Conservation (phyloP, 1,284 basidiomycete genomes). For the Ganoderma lingzhi region DNA sequence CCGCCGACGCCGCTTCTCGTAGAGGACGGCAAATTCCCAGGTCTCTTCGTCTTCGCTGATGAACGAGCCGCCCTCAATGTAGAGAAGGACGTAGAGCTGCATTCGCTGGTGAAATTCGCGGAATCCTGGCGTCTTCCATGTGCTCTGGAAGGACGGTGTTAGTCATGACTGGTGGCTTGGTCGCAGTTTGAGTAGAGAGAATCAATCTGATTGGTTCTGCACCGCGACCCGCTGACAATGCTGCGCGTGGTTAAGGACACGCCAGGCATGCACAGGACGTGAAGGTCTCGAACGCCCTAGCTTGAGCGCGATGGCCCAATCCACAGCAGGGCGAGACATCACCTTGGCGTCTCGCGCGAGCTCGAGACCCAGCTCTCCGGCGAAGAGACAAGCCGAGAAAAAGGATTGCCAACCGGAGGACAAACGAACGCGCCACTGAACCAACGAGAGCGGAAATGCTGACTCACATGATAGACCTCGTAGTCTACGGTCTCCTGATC, state of each 20-base stretch:
- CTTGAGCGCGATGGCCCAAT: constrained; percentile 6
- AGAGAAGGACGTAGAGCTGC: constrained; percentile 94
- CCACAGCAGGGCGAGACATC: background rate
- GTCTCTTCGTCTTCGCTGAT: constrained; percentile 89
- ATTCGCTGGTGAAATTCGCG: constrained; percentile 92
- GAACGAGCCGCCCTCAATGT: constrained; percentile 96
- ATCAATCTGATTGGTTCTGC: background rate
- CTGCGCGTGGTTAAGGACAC: constrained; percentile 1
- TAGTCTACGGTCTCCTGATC: constrained; percentile 72
- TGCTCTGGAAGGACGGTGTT: constrained; percentile 54
- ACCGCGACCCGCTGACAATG: background rate
- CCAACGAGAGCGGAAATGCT: background rate
- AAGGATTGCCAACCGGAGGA: background rate
- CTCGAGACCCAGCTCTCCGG: background rate
- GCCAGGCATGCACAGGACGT: background rate
- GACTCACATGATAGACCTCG: constrained; percentile 87
- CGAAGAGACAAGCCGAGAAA: background rate
- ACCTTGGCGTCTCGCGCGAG: background rate
- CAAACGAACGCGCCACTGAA: background rate
- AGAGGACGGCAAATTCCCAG: constrained; percentile 91
- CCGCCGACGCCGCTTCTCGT: constrained; percentile 80
- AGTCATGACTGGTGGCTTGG: background rate
- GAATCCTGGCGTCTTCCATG: constrained; percentile 91
- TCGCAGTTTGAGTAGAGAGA: background rate
- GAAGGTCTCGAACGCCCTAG: constrained; percentile 16